phyloP scores from a whole-genome alignment of 1,284 basidiomycete species.

The Pyrrhoderma lamaoense region DNA sequence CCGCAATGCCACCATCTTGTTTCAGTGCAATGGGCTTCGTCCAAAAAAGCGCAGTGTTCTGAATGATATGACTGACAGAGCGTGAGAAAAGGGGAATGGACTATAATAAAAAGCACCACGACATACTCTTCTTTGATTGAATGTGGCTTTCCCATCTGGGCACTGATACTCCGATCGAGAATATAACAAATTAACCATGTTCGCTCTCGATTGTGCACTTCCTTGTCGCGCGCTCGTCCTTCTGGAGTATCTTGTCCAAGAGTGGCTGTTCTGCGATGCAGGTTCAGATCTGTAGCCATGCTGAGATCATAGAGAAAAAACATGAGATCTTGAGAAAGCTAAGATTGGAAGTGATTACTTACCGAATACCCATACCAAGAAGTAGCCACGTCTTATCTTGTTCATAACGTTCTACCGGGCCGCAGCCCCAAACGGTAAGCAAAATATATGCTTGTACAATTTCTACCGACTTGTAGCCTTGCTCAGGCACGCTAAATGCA shows the following conservation, averaged over 20 bases:
- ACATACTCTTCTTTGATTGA: conserved; percentile 81
- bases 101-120: conserved; percentile 20
- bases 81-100: conserved; percentile 5
- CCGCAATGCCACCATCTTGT: conserved; percentile 57
- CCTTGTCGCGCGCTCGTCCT: conserved; percentile 63
- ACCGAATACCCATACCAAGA: conserved; percentile 81
- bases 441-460: conserved; percentile 88
- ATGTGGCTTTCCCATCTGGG: conserved; percentile 89
- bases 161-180: conserved; percentile 84
- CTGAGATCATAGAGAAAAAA: conserved; percentile 32
- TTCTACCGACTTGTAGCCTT: conserved; percentile 92
- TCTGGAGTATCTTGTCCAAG: conserved; percentile 67
- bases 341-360: conserved; percentile 17
- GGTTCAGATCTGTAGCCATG: conserved; percentile 93
- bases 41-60: conserved; percentile 72
- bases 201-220: conserved; percentile 89
- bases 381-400: conserved; percentile 95
- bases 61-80: conserved; percentile 69
- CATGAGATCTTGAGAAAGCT: conserved; percentile 7
- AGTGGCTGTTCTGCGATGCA: conserved; percentile 82
- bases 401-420: conserved; percentile 91
- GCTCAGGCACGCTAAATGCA: conserved; percentile 81
- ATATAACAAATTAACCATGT: conserved; percentile 92
- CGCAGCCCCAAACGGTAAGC: conserved; percentile 77
- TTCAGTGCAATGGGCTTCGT: conserved; percentile 53